Base-by-base conservation (phyloP, 139 green algal genomes). In the Asterochloris sp. region DNA sequence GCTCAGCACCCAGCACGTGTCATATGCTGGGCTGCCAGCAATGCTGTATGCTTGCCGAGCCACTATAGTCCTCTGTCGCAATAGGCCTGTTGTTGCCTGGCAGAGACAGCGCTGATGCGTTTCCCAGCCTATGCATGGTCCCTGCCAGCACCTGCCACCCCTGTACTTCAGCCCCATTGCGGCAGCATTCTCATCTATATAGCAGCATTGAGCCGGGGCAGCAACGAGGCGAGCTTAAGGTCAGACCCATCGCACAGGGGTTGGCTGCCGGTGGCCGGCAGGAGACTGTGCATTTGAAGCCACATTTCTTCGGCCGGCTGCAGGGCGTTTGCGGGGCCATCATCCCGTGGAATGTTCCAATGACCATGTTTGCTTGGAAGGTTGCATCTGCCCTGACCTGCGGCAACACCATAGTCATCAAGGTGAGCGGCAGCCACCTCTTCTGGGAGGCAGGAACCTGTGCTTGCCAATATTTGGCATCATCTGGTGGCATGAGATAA, bases 131-230 rank as follows among this genome's bases (percentile, higher is more conserved):
- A 54, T 54, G 38, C 38, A 54, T 54, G 38, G 38, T 54, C 38
- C 38, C 38, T 54, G 38, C 38, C 38, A 54, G 38, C 38, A 54
- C 38, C 38, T 54, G 38, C 38, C 38, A 54, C 38, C 38, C 28
- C 83, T 89, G 63, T 90, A 94, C 85, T 78, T 93, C 66, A 64
- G 90, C 24, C 94, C 90, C 83, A 93, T 83, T 87, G 87, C 85
- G 0, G 88, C 38, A 54, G 38, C 38, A 54, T 54, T 54, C 38
- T 54, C 38, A 54, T 54, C 38, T 54, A 54, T 54, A 54, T 54
- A 54, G 38, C 38, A 54, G 38, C 38, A 54, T 54, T 54, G 38
- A 54, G 38, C 90, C n/a, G 89, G 73, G 86, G 88, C 88, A 29
- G 91, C 94, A 85, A 94, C 94, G 87, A 92, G 93, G 63, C 71